phyloP scores from a whole-genome alignment of 257 asterid genomes.

The Jacaranda copaia region DNA sequence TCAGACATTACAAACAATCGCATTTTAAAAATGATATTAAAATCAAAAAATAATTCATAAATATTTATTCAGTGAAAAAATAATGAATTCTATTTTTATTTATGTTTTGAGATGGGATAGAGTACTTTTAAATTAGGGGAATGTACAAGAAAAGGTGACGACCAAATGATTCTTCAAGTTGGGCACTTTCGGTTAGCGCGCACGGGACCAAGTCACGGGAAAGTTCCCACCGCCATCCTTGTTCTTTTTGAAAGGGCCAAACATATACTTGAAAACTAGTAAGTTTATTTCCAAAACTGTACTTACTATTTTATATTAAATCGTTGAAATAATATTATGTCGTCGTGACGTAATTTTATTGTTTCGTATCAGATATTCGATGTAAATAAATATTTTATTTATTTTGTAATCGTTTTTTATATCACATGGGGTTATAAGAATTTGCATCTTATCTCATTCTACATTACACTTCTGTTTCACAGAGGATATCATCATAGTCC shows the following conservation, averaged over 20 bases:
- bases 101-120: constrained; percentile 20
- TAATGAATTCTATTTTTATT: neutral
- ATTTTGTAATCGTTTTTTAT: no score
- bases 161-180: constrained; percentile 29
- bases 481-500: no score
- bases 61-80: no score
- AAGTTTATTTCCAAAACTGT: neutral
- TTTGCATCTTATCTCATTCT: neutral
- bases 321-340: neutral
- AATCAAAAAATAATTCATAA: no score
- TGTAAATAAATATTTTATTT: no score
- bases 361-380: no score
- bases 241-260: constrained; percentile 35
- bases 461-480: neutral
- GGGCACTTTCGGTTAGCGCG: constrained; percentile 34
- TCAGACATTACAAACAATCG: no score
- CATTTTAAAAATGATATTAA: no score
- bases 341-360: no score
- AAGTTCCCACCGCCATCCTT: neutral
- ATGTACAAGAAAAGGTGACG: neutral
- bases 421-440: no score
- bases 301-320: neutral
- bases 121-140: neutral
- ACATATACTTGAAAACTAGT: neutral
- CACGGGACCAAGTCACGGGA: constrained; percentile 36